Evolutionary conservation across 2,329 filamentous ascomycete genomes (phyloP).

Genomic region (Blastomyces gilchristii): DNA sequence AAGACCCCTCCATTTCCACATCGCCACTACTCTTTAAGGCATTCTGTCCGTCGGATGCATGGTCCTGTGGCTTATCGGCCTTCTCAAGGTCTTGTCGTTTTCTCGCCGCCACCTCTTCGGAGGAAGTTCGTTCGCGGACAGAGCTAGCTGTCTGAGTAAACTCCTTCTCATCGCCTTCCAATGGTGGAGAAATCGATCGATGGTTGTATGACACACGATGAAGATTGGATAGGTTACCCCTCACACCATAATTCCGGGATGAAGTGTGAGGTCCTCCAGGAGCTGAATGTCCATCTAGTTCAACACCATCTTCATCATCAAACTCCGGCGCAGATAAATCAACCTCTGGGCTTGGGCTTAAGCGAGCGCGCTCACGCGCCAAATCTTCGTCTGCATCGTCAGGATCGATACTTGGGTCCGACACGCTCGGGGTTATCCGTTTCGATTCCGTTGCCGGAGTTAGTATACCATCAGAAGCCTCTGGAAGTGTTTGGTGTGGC

Average conservation of each 20-base stretch:
- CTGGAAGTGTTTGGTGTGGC: constrained; percentile 70
- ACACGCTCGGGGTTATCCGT: constrained; percentile 72
- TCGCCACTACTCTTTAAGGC: constrained; percentile 14
- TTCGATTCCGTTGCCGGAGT: constrained; percentile 42
- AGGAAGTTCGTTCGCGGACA: constrained; percentile 51
- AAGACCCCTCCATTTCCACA: constrained; percentile 20
- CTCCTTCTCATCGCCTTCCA: constrained; percentile 40
- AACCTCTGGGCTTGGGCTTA: constrained; percentile 87
- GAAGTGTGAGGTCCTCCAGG: constrained; percentile 9
- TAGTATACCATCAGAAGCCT: constrained; percentile 46
- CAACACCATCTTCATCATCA: constrained; percentile 51
- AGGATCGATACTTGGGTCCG: constrained; percentile 47
- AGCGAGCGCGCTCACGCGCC: constrained; percentile 48
- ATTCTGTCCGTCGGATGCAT: not conserved
- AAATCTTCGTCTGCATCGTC: constrained; percentile 48
- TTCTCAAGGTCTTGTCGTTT: constrained; percentile 17
- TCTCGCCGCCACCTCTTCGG: constrained; percentile 22
- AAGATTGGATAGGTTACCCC: constrained; percentile 25
- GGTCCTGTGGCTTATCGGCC: constrained; percentile 19
- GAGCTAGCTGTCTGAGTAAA: constrained; percentile 92
- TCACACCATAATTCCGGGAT: constrained; percentile 1
- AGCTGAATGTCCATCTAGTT: constrained; percentile 21
- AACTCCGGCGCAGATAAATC: constrained; percentile 82
- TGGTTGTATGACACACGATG: constrained; percentile 52
- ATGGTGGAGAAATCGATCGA: constrained; percentile 31